These are phyloP conservation scores for Entonaema liquescens DNA, from an alignment of 495 filamentous ascomycete genomes.

Conservation along the genomic window DNA sequence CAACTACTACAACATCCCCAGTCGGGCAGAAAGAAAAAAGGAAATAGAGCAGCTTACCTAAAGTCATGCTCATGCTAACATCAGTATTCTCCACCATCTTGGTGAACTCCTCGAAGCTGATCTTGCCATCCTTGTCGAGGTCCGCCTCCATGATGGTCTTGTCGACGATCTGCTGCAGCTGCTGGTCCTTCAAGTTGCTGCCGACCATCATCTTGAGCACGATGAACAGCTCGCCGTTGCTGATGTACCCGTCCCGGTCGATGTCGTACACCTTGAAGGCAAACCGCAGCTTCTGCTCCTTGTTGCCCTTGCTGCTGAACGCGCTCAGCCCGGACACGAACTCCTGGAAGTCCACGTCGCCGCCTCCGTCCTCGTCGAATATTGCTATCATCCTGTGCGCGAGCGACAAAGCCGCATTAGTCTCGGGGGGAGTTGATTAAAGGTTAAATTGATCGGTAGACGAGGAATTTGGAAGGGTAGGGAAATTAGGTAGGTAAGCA, in stretches of 20 bases:
- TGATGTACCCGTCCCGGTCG: conserved; percentile 97
- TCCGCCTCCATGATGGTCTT: conserved; percentile 99
- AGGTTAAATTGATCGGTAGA: neutral
- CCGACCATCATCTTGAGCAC: conserved; percentile 99
- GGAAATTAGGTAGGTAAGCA: neutral
- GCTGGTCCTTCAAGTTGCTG: conserved; percentile 98
- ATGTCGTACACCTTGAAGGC: conserved; percentile 99
- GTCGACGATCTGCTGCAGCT: conserved; percentile 97
- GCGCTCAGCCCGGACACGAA: conserved; percentile 96
- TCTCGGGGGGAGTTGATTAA: neutral
- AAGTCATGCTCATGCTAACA: conserved; percentile 96
- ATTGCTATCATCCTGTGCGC: conserved; percentile 92
- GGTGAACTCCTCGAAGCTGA: conserved; percentile 98
- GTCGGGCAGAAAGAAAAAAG: neutral
- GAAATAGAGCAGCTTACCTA: conserved; percentile 68
- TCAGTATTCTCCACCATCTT: conserved; percentile 99
- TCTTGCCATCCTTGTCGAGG: conserved; percentile 93
- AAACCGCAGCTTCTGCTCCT: conserved; percentile 97
- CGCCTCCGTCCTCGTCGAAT: conserved; percentile 98
- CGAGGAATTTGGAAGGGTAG: conserved; percentile 1
- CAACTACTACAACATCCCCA: neutral
- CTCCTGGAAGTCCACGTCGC: conserved; percentile 98
- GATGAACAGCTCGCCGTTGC: conserved; percentile 98
- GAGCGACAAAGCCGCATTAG: conserved; percentile 9
- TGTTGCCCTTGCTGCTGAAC: conserved; percentile 97